Base-by-base conservation (phyloP, 2,329 filamentous ascomycete species). In the Colletotrichum simmondsii region DNA sequence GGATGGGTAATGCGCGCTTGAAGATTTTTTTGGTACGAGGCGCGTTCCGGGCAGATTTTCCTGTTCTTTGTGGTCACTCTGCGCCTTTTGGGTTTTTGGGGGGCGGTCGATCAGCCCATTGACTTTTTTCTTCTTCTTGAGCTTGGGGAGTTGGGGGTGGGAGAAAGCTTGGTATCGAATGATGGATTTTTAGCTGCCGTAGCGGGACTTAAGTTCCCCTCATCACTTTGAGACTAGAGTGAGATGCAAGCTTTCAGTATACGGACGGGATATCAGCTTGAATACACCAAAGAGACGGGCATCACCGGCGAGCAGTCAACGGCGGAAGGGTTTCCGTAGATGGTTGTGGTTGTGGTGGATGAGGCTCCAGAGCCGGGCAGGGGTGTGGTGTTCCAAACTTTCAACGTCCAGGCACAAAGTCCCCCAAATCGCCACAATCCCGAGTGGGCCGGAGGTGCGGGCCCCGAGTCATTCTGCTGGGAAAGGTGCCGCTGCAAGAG, bases 401-500 rank as follows among this genome's bases (percentile, higher is more conserved):
- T 12, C 12, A 49, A 49, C 42, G 42, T 49, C 42, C 19, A n/a
- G 19, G 42, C 54, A 56, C 53, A 42, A 19, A 42, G 37, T 42
- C 37, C 37, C 70, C 14, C 56, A 68, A 70, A 30, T 56, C 49
- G 70, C 70, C 66, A 70, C 70, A 35, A 22, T 49, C 35, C 53
- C 70, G 66, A 70, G 70, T 70, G 70, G 70, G 60, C 66, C 70
- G 60, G 60, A 56, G 35, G 16, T 58, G 60, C 60, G 70, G 70
- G 66, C 57, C 70, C 62, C 70, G 66, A 65, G 70, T 70, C 70
- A 70, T 49, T 61, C 37, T 64, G 26, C 32, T 57, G 19, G 24
- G 49, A 28, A 32, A 54, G 42, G 66, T 53, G 54, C 54, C 52
- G 59, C 35, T 52, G 46, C 42, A 26, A 56, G 32, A 56, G 35